Conservation (phyloP, 768 basidiomycete genomes). For the Hygrophorus pudorinus region DNA sequence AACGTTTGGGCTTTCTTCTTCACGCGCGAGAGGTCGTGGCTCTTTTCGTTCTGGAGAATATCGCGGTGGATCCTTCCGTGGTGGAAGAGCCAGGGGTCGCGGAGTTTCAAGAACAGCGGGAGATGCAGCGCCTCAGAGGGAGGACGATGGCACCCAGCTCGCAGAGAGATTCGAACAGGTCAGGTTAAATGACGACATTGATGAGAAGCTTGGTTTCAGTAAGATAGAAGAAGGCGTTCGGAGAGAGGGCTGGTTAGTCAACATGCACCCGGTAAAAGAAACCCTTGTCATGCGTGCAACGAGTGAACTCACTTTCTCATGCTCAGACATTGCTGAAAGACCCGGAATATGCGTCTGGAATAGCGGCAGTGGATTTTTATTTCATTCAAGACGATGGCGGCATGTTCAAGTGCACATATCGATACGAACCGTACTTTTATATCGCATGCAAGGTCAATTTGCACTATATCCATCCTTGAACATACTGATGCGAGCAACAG, state of each 20-base stretch:
- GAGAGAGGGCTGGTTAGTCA: slow-evolving; percentile 90
- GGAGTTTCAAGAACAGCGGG: slow-evolving; percentile 30
- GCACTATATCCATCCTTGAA: background rate
- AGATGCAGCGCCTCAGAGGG: slow-evolving; percentile 47
- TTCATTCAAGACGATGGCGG: slow-evolving; percentile 96
- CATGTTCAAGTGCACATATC: slow-evolving; percentile 90
- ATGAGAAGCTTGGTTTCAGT: slow-evolving; percentile 86
- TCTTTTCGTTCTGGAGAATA: slow-evolving; percentile 39
- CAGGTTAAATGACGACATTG: slow-evolving; percentile 71
- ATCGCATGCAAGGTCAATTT: slow-evolving; percentile 80
- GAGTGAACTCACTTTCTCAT: background rate
- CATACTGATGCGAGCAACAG: slow-evolving; percentile 26
- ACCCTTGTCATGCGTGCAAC: background rate
- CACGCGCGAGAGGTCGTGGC: slow-evolving; percentile 32
- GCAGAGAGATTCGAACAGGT: slow-evolving; percentile 83
- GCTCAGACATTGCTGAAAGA: slow-evolving; percentile 78
- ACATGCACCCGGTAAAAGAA: slow-evolving; percentile 89
- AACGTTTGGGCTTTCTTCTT: slow-evolving; percentile 48
- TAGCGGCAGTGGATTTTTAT: slow-evolving; percentile 90
- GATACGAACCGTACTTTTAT: slow-evolving; percentile 91
- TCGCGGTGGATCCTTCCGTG: slow-evolving; percentile 38
- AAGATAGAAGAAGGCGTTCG: slow-evolving; percentile 68
- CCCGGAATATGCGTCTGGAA: slow-evolving; percentile 72
- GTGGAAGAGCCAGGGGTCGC: slow-evolving; percentile 47
- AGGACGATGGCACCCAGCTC: slow-evolving; percentile 84